Evolutionary conservation across 306 rosid genomes (phyloP).

Genomic region (Vigna mungo): DNA sequence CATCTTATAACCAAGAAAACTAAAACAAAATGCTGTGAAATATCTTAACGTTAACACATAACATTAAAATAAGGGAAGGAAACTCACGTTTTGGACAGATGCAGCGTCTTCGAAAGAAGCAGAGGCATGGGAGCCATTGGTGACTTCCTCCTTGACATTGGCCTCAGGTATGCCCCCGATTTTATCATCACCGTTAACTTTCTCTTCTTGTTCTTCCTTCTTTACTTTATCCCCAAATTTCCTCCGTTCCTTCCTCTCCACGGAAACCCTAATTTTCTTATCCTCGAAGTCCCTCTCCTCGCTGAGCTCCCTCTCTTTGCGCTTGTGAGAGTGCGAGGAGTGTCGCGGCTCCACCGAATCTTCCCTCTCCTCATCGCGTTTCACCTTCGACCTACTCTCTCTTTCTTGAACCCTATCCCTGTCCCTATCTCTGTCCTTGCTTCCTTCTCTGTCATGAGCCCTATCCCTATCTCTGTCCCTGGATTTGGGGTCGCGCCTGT

Average conservation of each 20-base stretch:
- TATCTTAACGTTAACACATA: background rate
- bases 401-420: background rate
- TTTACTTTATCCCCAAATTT: conserved; percentile 70
- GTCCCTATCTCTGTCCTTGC: background rate
- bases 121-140: conserved; percentile 23
- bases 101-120: conserved; percentile 32
- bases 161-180: background rate
- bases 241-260: conserved; percentile 62
- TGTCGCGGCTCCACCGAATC: conserved; percentile 50
- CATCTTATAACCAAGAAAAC: conserved; percentile 1
- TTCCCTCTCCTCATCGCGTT: conserved; percentile 37
- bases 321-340: conserved; percentile 55
- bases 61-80: background rate
- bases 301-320: conserved; percentile 76
- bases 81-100: conserved; percentile 66
- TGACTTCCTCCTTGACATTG: conserved; percentile 45
- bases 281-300: conserved; percentile 56
- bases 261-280: conserved; percentile 60
- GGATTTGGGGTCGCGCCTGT: conserved; percentile 60
- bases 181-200: background rate
- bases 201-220: conserved; percentile 46
- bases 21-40: background rate
- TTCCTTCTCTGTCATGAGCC: conserved; percentile 10
- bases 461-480: conserved; percentile 47
- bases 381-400: conserved; percentile 43